Conservation (phyloP, 1,284 basidiomycete genomes). For the Inonotus hispidus region DNA sequence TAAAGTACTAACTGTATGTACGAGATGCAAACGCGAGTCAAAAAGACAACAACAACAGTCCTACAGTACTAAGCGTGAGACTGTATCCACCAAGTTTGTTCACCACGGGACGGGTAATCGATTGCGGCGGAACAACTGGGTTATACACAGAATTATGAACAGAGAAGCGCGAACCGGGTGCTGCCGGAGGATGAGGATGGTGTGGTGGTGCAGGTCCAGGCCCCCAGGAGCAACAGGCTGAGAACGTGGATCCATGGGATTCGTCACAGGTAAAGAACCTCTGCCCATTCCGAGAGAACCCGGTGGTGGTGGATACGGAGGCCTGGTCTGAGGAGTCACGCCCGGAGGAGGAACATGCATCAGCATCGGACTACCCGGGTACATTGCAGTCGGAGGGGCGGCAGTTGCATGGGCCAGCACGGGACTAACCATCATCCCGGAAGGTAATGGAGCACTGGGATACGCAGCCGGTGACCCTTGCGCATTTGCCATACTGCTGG, state of each 20-base stretch:
- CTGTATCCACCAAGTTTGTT: background rate
- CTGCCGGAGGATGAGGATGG: slow-evolving; percentile 28
- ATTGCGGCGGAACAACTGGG: slow-evolving; percentile 27
- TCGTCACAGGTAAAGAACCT: slow-evolving; percentile 23
- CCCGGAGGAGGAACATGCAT: slow-evolving; percentile 44
- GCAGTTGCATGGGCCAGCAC: slow-evolving; percentile 47
- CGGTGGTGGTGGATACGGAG: slow-evolving; percentile 13
- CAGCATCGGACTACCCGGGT: slow-evolving; percentile 60
- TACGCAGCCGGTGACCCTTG: slow-evolving; percentile 36
- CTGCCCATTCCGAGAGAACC: slow-evolving; percentile 21
- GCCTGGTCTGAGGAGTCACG: slow-evolving; percentile 15
- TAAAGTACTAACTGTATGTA: slow-evolving; percentile 20
- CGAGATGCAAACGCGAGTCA: slow-evolving; percentile 19
- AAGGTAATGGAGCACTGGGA: slow-evolving; percentile 40
- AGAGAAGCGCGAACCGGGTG: slow-evolving; percentile 26
- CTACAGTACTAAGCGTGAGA: too few relatives aligned
- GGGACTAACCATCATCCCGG: slow-evolving; percentile 60
- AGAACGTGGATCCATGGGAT: slow-evolving; percentile 29
- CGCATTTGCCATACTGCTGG: slow-evolving; percentile 33
- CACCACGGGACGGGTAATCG: slow-evolving; percentile 35
- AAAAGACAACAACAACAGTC: slow-evolving; percentile 13
- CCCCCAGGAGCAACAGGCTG: slow-evolving; percentile 28
- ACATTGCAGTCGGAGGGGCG: slow-evolving; percentile 44
- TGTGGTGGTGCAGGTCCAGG: slow-evolving; percentile 26
- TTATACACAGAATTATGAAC: slow-evolving; percentile 31